A percentile compares a stretch with the other conserved stretches of the same genome.
These are phyloP conservation scores for Trypethelium eluteriae DNA, from an alignment of 495 filamentous ascomycete genomes.

Conservation along the genomic window DNA sequence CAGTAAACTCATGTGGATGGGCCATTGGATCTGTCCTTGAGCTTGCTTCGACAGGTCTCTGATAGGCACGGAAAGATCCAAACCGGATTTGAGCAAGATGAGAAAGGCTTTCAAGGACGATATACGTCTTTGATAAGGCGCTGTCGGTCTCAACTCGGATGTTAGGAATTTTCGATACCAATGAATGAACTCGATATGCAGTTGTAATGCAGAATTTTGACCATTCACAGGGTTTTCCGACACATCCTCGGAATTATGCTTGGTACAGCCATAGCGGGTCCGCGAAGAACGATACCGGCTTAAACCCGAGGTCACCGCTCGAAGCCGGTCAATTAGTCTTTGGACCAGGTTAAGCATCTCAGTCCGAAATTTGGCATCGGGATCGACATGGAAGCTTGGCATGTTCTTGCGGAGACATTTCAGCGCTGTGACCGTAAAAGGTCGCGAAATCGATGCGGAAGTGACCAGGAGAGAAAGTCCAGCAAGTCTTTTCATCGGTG, in stretches of 20 bases:
- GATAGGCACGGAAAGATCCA: constrained; percentile 31
- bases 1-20: constrained; percentile 49
- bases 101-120: constrained; percentile 61
- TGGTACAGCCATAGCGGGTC: background rate
- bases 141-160: constrained; percentile 61
- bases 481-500: constrained; percentile 57
- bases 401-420: constrained; percentile 54
- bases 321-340: constrained; percentile 43
- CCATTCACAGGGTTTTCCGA: background rate
- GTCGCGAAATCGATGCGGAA: constrained; percentile 60
- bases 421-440: constrained; percentile 54
- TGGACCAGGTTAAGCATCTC: constrained; percentile 66
- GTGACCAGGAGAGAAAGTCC: constrained; percentile 67
- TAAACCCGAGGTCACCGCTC: constrained; percentile 26
- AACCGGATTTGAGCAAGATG: constrained; percentile 52
- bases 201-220: background rate
- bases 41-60: constrained; percentile 30
- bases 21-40: constrained; percentile 41
- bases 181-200: constrained; percentile 51
- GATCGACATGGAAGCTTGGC: constrained; percentile 64
- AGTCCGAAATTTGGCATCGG: constrained; percentile 73
- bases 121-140: constrained; percentile 83
- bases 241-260: background rate
- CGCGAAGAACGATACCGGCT: constrained; percentile 15
- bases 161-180: constrained; percentile 68